Evolutionary conservation across 495 filamentous ascomycete species (phyloP).

Genomic region (Endocarpon pusillum): DNA sequence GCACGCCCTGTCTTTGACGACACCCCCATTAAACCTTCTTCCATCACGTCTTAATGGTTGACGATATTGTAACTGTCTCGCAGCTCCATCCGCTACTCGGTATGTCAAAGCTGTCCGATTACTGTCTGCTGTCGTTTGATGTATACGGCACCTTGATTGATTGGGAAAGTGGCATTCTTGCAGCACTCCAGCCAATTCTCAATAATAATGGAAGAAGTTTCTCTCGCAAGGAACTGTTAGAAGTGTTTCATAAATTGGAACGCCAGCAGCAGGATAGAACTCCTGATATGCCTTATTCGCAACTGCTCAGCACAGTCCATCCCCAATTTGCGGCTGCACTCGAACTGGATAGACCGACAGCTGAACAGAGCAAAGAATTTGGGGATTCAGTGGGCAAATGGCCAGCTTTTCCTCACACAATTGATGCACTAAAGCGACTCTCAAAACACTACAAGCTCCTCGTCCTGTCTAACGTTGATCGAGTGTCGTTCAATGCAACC

Average conservation of each 20-base stretch:
- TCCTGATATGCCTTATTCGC: slow-evolving; percentile 38
- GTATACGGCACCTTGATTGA: slow-evolving; percentile 73
- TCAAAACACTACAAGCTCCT: slow-evolving; percentile 46
- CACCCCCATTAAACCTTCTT: too few species aligned
- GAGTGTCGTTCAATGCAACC: slow-evolving; percentile 38
- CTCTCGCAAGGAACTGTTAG: slow-evolving; percentile 23
- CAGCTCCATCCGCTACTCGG: too few species aligned
- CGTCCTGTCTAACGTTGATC: slow-evolving; percentile 57
- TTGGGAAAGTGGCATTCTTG: slow-evolving; percentile 40
- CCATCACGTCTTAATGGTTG: too few species aligned
- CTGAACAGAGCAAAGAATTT: slow-evolving; percentile 22
- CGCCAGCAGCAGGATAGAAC: slow-evolving; percentile 25
- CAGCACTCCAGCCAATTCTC: slow-evolving; percentile 25
- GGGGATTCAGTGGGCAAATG: slow-evolving; percentile 40
- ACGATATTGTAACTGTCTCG: too few species aligned
- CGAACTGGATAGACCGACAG: slow-evolving; percentile 16
- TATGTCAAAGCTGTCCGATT: slow-evolving; percentile 24
- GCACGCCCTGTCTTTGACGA: too few species aligned
- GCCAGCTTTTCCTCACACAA: slow-evolving; percentile 48
- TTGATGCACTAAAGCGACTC: slow-evolving; percentile 38
- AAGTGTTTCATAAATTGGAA: slow-evolving; percentile 26
- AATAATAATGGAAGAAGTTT: slow-evolving; percentile 21
- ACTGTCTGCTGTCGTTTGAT: slow-evolving; percentile 50
- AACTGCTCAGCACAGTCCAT: slow-evolving; percentile 36
- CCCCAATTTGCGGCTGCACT: slow-evolving; percentile 20